phyloP scores from a whole-genome alignment of 2,329 filamentous ascomycete species.

The Beauveria scarabaeidicola region DNA sequence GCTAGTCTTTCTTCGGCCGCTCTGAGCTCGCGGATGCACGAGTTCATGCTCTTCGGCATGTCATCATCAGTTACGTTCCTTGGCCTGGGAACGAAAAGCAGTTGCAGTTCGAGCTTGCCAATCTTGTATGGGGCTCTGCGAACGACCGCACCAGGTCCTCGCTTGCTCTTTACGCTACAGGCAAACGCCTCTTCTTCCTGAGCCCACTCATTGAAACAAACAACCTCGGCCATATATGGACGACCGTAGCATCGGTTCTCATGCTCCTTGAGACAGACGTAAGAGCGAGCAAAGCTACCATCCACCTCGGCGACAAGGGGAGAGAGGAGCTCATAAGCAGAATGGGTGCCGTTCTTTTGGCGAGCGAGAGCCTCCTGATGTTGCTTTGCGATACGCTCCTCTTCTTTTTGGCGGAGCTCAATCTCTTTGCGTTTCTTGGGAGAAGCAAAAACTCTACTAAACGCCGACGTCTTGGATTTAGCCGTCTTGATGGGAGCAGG shows the following conservation, averaged over 20 bases:
- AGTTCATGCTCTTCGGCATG: constrained; percentile 99
- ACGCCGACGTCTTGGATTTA: constrained; percentile 74
- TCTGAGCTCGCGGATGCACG: constrained; percentile 85
- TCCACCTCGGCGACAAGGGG: constrained; percentile 73
- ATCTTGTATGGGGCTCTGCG: constrained; percentile 93
- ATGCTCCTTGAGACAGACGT: constrained; percentile 89
- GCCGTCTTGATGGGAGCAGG: constrained; percentile 51
- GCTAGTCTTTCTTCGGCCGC: constrained; percentile 75
- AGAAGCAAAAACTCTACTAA: constrained; percentile 86
- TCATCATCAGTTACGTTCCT: constrained; percentile 82
- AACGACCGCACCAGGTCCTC: constrained; percentile 58
- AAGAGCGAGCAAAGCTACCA: constrained; percentile 88
- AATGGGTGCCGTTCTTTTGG: constrained; percentile 54
- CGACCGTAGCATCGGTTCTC: constrained; percentile 82
- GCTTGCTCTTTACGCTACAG: constrained; percentile 93
- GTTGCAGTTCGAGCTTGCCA: constrained; percentile 86
- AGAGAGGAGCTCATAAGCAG: constrained; percentile 78
- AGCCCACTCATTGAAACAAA: constrained; percentile 98
- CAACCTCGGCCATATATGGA: constrained; percentile 78
- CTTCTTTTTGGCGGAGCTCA: constrained; percentile 74
- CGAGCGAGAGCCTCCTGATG: constrained; percentile 57
- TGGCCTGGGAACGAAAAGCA: constrained; percentile 89
- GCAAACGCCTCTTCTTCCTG: constrained; percentile 70
- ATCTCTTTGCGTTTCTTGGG: constrained; percentile 96
- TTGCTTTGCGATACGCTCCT: constrained; percentile 59